These are phyloP conservation scores for Penicillium canescens DNA, from an alignment of 495 filamentous ascomycete species.

Conservation along the genomic window DNA sequence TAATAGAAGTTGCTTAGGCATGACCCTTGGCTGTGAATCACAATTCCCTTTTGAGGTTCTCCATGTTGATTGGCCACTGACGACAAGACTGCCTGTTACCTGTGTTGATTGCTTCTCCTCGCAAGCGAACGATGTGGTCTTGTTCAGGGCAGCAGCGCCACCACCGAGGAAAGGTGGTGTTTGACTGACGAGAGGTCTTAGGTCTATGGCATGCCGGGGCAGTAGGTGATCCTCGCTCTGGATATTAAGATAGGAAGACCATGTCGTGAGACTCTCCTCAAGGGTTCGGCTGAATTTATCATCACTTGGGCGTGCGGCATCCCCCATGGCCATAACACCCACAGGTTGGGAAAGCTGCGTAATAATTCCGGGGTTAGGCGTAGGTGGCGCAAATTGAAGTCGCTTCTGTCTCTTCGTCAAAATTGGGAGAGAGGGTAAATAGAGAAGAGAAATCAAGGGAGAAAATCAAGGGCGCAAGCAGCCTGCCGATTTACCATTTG, in stretches of 20 bases:
- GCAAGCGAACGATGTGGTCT: constrained; percentile 18
- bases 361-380: too few relatives aligned
- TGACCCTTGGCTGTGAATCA: constrained; percentile 16
- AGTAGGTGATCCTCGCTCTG: constrained; percentile 6
- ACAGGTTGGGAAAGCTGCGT: too few relatives aligned
- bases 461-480: too few relatives aligned
- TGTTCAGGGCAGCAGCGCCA: constrained; percentile 7
- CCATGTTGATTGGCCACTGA: constrained; percentile 24
- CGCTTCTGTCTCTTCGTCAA: too few relatives aligned
- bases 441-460: too few relatives aligned
- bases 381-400: too few relatives aligned
- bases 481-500: too few relatives aligned
- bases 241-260: constrained; percentile 19
- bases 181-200: constrained; percentile 12
- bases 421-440: too few relatives aligned
- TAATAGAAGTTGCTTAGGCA: constrained; percentile 19
- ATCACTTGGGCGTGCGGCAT: constrained; percentile 22
- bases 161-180: constrained; percentile 25
- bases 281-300: constrained; percentile 18
- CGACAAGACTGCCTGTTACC: constrained; percentile 11
- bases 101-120: constrained; percentile 12
- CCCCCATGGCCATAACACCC: constrained; percentile 23
- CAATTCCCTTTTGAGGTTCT: too few relatives aligned
- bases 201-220: constrained; percentile 14
- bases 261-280: constrained; percentile 21